Base-by-base conservation (phyloP, 495 filamentous ascomycete species). In the Extremus antarcticus region DNA sequence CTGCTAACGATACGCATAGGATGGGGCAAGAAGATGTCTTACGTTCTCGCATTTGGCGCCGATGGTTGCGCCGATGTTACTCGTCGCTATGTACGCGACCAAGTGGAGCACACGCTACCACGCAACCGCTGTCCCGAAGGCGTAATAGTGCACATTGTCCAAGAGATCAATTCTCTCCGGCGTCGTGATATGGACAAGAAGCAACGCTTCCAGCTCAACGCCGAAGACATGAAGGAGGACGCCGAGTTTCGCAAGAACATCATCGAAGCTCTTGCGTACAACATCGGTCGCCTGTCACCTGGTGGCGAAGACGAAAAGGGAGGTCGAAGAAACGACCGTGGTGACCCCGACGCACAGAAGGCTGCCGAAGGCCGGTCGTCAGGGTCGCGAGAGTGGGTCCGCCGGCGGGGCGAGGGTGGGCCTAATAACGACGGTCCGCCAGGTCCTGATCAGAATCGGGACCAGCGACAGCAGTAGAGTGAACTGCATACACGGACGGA, bases 51-150 rank as follows among this genome's bases (percentile, higher is more conserved):
- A 39, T 99, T 99, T 69, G 94, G 88, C 38, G 87, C 86, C 58
- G 92, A 99, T 59, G 92, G 92, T 40, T 90, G 88, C 25, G 90
- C 86, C 53, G 92, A 99, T 67, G 92, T 99, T 23, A 99, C 92
- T 13, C 82, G 91, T 16, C 86, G 92, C 57, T 99, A 99, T 63
- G 88, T 95, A 25, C 89, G 90, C 57, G 90, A 86, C 70, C 73
- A 77, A n/a, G 69, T 75, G 23, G 82, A 82, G 58, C 78, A 89
- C 62, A 83, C 84, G n/a, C 70, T 77, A 13, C 79, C 85, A 32
- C 83, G 92, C 53, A 85, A 70, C 56, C 77, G 79, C 45, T 84
- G 82, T 39, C 81, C 94, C 0, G 92, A 99, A 69, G 88, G 92
- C 55, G 91, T 95, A 3, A 74, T 97, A 24, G 73, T 92, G 20